phyloP scores from a whole-genome alignment of 2,329 filamentous ascomycete species.

The Penicillium nordicum region DNA sequence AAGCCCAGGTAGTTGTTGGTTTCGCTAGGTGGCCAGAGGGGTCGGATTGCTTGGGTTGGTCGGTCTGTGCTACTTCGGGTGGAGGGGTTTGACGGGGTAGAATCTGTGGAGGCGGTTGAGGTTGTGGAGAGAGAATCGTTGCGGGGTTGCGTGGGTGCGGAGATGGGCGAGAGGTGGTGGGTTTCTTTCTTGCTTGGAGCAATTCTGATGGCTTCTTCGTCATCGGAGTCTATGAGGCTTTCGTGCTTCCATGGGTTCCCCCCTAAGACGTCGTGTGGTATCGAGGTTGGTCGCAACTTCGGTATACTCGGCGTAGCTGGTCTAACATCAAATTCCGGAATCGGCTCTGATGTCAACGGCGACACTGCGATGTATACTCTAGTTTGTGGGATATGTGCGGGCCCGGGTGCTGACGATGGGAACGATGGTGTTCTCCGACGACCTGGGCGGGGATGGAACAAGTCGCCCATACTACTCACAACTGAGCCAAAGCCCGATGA shows the following conservation, averaged over 20 bases:
- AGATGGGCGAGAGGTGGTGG: background rate
- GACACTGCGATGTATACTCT: background rate
- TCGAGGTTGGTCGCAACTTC: background rate
- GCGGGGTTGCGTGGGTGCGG: background rate
- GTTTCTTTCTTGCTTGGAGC: background rate
- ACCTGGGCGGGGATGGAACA: background rate
- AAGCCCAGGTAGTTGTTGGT: conserved; percentile 40
- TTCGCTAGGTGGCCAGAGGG: conserved; percentile 33
- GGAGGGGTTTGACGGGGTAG: conserved; percentile 5
- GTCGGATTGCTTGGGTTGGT: background rate
- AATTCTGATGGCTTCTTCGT: background rate
- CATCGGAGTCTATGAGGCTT: background rate
- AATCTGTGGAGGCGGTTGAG: conserved; percentile 11
- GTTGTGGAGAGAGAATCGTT: background rate
- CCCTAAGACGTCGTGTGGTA: background rate
- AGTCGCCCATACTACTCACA: background rate
- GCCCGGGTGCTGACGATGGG: background rate
- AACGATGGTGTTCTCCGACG: background rate
- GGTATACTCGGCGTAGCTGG: background rate
- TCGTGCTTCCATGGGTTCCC: conserved; percentile 1
- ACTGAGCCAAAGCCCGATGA: conserved; percentile 2
- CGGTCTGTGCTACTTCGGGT: conserved; percentile 2
- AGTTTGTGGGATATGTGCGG: background rate
- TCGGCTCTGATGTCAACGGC: background rate
- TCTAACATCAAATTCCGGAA: background rate